These are phyloP conservation scores for Trichosporon ovoides DNA, from an alignment of 1,284 basidiomycete species.

Conservation along the genomic window DNA sequence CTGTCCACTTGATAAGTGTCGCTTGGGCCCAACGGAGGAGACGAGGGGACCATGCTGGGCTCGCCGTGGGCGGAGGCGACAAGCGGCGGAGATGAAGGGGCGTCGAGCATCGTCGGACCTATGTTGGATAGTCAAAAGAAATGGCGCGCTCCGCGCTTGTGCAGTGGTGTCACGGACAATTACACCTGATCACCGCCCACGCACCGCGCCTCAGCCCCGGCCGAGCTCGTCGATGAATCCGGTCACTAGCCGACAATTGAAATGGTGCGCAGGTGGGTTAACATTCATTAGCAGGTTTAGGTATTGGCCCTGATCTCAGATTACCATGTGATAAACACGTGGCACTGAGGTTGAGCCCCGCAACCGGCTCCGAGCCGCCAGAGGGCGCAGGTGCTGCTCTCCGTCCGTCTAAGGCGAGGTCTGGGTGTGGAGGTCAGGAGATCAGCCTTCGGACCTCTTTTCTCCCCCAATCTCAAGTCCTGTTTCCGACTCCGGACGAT, in stretches of 20 bases:
- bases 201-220: background rate
- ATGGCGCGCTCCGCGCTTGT: background rate
- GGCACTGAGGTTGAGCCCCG: background rate
- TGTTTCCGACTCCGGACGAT: background rate
- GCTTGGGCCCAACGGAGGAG: conserved; percentile 3
- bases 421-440: background rate
- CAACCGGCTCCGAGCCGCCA: background rate
- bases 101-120: background rate
- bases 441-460: background rate
- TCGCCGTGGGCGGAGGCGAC: background rate
- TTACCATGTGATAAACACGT: conserved; percentile 2
- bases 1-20: conserved; percentile 43
- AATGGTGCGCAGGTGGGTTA: background rate
- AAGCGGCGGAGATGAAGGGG: too few species aligned
- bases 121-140: background rate
- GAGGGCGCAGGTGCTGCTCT: background rate
- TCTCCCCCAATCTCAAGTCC: background rate
- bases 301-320: background rate
- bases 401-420: background rate
- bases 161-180: background rate
- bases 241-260: background rate
- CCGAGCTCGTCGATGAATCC: background rate
- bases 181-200: background rate
- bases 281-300: background rate
- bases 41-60: background rate